Evolutionary conservation across 2,329 filamentous ascomycete genomes (phyloP).

Genomic region (Coniochaeta sp.): DNA sequence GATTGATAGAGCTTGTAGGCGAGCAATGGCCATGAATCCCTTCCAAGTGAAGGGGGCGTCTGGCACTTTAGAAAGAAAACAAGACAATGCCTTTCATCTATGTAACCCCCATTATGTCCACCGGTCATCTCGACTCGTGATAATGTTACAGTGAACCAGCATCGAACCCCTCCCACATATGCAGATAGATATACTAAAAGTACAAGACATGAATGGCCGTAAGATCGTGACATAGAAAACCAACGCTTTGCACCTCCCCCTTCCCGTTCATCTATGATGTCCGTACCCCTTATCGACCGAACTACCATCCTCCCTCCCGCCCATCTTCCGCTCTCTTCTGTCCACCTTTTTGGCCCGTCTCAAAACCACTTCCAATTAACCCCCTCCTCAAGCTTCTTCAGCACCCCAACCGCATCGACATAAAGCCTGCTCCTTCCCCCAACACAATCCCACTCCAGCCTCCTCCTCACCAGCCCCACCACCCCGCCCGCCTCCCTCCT

Average conservation of each 20-base stretch:
- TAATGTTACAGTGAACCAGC: neutral
- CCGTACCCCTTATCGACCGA: neutral
- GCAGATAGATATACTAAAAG: neutral
- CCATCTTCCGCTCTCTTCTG: no score
- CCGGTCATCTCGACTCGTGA: neutral
- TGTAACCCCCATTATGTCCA: neutral
- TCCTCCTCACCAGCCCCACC: constrained; percentile 37
- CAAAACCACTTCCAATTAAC: constrained; percentile 34
- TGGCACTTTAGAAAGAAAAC: neutral
- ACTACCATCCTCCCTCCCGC: neutral
- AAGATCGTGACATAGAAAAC: neutral
- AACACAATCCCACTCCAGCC: constrained; percentile 40
- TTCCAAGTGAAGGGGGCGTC: no score
- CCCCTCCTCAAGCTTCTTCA: constrained; percentile 42
- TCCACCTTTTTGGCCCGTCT: no score
- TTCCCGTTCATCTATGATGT: neutral
- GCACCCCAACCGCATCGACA: constrained; percentile 43
- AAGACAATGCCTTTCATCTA: neutral
- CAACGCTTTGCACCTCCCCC: neutral
- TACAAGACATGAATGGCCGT: neutral
- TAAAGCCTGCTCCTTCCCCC: constrained; percentile 41
- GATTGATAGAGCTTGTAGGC: no score
- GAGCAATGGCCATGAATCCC: no score
- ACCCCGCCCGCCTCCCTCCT: constrained; percentile 35
- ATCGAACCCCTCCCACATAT: neutral